Percentiles rank a stretch among this genome's conserved stretches.
Evolutionary conservation across 768 basidiomycete species (phyloP).

Genomic region (Boletus sensibilis): DNA sequence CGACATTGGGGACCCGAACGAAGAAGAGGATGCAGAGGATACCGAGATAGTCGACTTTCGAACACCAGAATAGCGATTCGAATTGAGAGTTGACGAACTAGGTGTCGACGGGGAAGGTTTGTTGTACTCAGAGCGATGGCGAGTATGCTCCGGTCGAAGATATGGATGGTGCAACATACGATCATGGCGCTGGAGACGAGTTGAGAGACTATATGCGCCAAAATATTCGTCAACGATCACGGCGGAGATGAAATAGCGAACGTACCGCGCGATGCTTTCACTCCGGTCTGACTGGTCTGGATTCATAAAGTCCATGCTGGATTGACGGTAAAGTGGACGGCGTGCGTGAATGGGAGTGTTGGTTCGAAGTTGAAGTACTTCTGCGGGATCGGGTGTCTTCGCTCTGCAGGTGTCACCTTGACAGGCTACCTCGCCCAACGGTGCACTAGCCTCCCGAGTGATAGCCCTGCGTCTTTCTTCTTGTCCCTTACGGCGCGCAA

Average conservation of each 20-base stretch:
- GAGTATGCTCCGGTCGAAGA: slow-evolving; percentile 36
- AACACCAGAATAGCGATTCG: slow-evolving; percentile 33
- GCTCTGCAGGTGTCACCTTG: slow-evolving; percentile 14
- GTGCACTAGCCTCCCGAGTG: slow-evolving; percentile 46
- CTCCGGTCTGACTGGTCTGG: slow-evolving; percentile 42
- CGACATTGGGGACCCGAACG: slow-evolving; percentile 37
- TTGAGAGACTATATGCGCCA: slow-evolving; percentile 51
- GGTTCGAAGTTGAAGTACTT: slow-evolving; percentile 47
- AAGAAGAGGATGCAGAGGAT: slow-evolving; percentile 31
- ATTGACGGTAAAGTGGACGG: slow-evolving; percentile 69
- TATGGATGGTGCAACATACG: slow-evolving; percentile 65
- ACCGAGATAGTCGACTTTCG: slow-evolving; percentile 33
- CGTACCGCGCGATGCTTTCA: slow-evolving; percentile 62
- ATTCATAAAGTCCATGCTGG: slow-evolving; percentile 85
- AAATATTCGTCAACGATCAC: slow-evolving; percentile 10
- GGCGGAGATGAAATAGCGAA: slow-evolving; percentile 12
- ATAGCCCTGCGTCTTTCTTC: slow-evolving; percentile 45
- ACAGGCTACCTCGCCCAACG: slow-evolving; percentile 7
- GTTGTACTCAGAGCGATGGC: slow-evolving; percentile 23
- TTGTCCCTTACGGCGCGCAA: slow-evolving; percentile 65
- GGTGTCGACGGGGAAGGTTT: slow-evolving; percentile 50
- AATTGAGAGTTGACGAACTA: slow-evolving; percentile 62
- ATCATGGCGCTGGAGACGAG: slow-evolving; percentile 64
- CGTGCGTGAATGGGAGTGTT: slow-evolving; percentile 49
- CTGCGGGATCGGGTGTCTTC: slow-evolving; percentile 32